phyloP scores from a whole-genome alignment of 345 rosid species.

The Laguncularia racemosa region DNA sequence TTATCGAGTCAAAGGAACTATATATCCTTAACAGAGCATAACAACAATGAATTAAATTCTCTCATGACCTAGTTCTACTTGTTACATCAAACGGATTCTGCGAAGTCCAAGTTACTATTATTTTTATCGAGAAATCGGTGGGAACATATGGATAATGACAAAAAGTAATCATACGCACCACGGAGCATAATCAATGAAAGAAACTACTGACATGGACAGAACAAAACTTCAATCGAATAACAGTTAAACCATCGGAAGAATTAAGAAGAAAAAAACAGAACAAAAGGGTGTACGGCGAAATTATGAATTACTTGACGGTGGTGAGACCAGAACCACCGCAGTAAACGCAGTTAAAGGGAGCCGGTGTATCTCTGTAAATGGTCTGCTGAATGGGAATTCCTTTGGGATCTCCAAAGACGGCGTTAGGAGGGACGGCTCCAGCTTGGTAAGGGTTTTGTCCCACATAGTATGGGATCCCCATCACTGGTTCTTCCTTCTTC shows the following conservation, averaged over 20 bases:
- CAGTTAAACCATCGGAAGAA: background rate
- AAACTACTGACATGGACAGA: too few relatives aligned
- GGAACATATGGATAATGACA: too few relatives aligned
- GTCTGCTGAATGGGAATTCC: conserved; percentile 85
- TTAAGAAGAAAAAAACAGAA: background rate
- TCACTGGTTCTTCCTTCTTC: conserved; percentile 41
- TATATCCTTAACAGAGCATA: too few relatives aligned
- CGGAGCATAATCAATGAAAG: too few relatives aligned
- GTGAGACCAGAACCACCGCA: conserved; percentile 85
- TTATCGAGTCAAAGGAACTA: too few relatives aligned
- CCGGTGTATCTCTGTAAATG: conserved; percentile 81
- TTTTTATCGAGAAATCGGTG: too few relatives aligned
- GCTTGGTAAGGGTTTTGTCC: conserved; percentile 64
- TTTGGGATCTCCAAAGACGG: conserved; percentile 61
- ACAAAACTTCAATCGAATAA: background rate
- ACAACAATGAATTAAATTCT: too few relatives aligned
- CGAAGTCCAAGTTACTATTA: too few relatives aligned
- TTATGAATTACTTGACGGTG: conserved; percentile 41
- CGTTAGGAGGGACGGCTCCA: conserved; percentile 67
- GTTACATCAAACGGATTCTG: too few relatives aligned
- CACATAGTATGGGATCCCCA: conserved; percentile 68
- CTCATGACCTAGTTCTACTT: too few relatives aligned
- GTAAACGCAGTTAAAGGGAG: conserved; percentile 73
- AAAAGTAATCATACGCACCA: too few relatives aligned
- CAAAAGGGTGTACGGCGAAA: background rate